Evolutionary conservation across 495 filamentous ascomycete genomes (phyloP), one percentile per base, ranked within the genome.

Genomic region (Bryoglossum gracile): DNA sequence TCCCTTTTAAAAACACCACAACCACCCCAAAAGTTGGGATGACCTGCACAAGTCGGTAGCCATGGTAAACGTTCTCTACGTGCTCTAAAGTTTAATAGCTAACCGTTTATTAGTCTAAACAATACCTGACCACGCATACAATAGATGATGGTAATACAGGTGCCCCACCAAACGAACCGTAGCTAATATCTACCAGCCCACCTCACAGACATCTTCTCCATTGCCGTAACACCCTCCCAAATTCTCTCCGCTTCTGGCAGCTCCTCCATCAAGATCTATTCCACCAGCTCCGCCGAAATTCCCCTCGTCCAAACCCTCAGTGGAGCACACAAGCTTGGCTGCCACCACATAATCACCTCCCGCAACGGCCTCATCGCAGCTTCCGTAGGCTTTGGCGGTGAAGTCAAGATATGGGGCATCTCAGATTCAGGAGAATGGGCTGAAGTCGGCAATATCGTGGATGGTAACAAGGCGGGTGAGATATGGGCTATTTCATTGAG

Each of bases 71-170:
- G 8, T 4, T 25, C 8, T 28, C 41, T 37, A 14, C 21, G 10
- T 19, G 19, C 24, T 14, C 43, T 45, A 6, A 17, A 9, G 33
- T n/a, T 36, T 3, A 33, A n/a, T 46, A 33, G 32, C 40, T 46
- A 46, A n/a, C n/a, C 37, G 23, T 40, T 18, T 37, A 22, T 28
- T 30, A 98, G 94, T 97, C 92, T 46, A 95, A 95, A 70, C 94
- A 96, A 85, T 97, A 95, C 63, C 79, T 98, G 28, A 89, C 89
- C 48, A 82, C 81, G 48, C 87, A 94, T 68, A 89, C 89, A 10
- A 76, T 92, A 62, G 87, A 94, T 62, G 76, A 89, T 74, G 88
- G 89, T 87, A 62, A 30, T 46, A 8, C 50, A 56, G 47, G 53
- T 53, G 23, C 43, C 41, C 43, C 51, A 47, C 51, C 40, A 36